Evolutionary conservation across 331 rosid genomes (phyloP), one percentile per base, ranked within the genome.

Genomic region (Erythrophleum ivorense): DNA sequence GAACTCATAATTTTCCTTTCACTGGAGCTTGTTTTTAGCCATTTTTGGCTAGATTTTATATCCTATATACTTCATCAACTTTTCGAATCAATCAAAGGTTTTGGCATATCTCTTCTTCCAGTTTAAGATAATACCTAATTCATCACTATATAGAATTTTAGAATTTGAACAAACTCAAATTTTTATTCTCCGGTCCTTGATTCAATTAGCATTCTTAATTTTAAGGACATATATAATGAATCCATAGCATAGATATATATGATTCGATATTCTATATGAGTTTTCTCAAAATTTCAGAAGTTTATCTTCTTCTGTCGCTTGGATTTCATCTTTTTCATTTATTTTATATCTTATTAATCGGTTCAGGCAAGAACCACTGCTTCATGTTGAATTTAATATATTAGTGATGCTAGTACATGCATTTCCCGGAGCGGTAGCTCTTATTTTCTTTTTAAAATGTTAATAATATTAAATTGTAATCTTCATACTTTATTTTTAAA

Each of bases 271-370:
- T 54, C 15, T 41, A 10, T 33, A 33, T 53, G 50, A 21, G 40
- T 68, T 36, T 21, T 40, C 29, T 78, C 52, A 7, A 36, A 54
- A 4, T 46, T 68, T 79, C 34, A 67, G 40, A 71, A 59, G 50
- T 55, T 66, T 66, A 18, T 68, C 9, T 34, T 14, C 46, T 40
- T 54, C 45, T 40, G 11, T 21, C 13, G n/a, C 67, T 52, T 16
- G 38, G 65, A 64, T n/a, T 78, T 53, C 55, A 19, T 34, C 5
- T 2, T 53, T 34, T 38, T 52, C 81, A 65, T 78, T 73, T 50
- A 16, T 2, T 52, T 67, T 21, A 16, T 13, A 15, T 57, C 53
- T 21, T 49, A 78, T 67, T 38, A 18, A 68, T 78, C 58, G n/a
- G 9, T 48, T 46, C 38, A 33, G 60, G 5, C 21, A 36, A 46